Evolutionary conservation across 2,329 filamentous ascomycete species (phyloP).

Genomic region (Achaetomium macrosporum): DNA sequence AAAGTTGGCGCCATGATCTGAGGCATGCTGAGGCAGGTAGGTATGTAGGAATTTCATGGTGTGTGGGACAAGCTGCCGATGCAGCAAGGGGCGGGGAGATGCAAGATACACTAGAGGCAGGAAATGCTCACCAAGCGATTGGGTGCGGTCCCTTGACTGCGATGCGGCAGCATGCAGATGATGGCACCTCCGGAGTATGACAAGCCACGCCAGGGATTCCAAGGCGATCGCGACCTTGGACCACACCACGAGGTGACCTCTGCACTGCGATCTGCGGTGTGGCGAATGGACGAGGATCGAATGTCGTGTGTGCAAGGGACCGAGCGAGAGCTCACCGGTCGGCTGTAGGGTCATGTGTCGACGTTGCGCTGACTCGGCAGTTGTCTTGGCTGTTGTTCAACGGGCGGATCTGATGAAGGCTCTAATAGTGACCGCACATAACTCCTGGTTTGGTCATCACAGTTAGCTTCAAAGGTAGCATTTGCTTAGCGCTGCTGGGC

Average conservation of each 20-base stretch:
- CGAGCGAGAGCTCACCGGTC: constrained; percentile 11
- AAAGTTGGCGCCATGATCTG: too few species aligned
- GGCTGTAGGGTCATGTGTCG: constrained; percentile 4
- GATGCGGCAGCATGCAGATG: neutral
- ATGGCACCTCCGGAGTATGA: neutral
- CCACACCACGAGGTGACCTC: neutral
- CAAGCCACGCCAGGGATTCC: neutral
- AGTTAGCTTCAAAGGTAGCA: too few species aligned
- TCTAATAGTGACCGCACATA: too few species aligned
- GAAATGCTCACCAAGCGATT: constrained; percentile 8
- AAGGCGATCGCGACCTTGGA: neutral
- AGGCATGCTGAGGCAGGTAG: too few species aligned
- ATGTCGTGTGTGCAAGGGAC: constrained; percentile 1
- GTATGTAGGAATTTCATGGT: neutral
- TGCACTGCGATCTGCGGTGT: neutral
- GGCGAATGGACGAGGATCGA: neutral
- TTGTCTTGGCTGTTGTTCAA: neutral
- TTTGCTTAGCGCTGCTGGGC: too few species aligned
- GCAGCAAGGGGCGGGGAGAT: constrained; percentile 6
- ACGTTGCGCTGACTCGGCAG: constrained; percentile 1
- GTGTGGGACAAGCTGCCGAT: constrained; percentile 8
- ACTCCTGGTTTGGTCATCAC: too few species aligned
- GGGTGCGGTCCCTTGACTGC: neutral
- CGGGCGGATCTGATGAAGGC: too few species aligned
- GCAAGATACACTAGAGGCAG: neutral